phyloP scores from a whole-genome alignment of 2,329 filamentous ascomycete species.

The Paecilomyces niveus region DNA sequence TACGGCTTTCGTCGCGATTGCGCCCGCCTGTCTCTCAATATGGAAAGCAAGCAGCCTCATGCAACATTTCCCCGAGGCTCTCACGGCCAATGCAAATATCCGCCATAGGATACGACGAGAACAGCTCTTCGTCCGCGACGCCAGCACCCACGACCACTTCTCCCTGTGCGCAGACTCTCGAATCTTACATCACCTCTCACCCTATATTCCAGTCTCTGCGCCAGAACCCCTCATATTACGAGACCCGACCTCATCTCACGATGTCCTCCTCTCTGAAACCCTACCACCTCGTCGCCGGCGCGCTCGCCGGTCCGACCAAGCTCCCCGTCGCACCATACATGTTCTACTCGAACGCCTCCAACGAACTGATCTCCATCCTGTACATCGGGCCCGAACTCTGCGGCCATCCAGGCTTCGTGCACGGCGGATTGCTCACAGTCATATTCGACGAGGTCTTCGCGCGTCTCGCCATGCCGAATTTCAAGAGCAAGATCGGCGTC shows the following conservation, averaged over 20 bases:
- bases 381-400: constrained; percentile 26
- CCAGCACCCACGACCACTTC: background rate
- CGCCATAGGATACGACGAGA: background rate
- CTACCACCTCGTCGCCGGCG: constrained; percentile 73
- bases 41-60: background rate
- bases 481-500: constrained; percentile 27
- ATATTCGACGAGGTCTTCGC: constrained; percentile 33
- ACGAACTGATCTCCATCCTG: constrained; percentile 21
- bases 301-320: constrained; percentile 63
- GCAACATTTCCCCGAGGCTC: background rate
- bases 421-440: constrained; percentile 26
- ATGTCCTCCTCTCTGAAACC: constrained; percentile 61
- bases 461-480: constrained; percentile 23
- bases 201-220: constrained; percentile 64
- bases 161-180: background rate
- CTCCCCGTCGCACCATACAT: constrained; percentile 68
- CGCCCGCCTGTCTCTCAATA: background rate
- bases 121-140: background rate
- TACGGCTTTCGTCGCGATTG: background rate
- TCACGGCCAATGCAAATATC: background rate
- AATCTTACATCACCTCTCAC: constrained; percentile 39
- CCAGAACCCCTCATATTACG: constrained; percentile 55
- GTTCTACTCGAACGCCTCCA: constrained; percentile 14
- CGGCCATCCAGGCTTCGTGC: constrained; percentile 29
- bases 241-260: constrained; percentile 77